phyloP scores from a whole-genome alignment of 2,329 filamentous ascomycete species.

The Dactylellina sp. region DNA sequence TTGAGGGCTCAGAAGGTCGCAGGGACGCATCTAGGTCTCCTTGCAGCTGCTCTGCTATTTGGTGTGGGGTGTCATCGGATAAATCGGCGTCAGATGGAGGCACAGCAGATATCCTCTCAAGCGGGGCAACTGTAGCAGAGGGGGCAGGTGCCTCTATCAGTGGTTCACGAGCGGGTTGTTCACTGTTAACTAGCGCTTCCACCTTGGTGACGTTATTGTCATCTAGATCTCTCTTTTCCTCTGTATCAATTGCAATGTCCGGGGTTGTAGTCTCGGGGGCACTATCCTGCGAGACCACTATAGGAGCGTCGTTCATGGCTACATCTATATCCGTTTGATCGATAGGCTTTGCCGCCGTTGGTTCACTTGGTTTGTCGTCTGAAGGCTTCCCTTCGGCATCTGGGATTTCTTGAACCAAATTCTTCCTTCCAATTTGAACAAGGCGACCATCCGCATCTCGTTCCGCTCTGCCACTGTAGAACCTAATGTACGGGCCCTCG shows the following conservation, averaged over 20 bases:
- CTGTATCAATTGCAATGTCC: neutral
- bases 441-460: conserved; percentile 77
- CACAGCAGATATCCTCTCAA: conserved; percentile 57
- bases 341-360: conserved; percentile 60
- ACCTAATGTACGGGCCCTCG: conserved; percentile 87
- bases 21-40: conserved; percentile 49
- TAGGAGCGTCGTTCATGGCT: conserved; percentile 37
- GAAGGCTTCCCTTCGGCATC: conserved; percentile 37
- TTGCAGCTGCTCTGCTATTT: conserved; percentile 48
- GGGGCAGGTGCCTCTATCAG: conserved; percentile 15
- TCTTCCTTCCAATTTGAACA: conserved; percentile 74
- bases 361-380: conserved; percentile 31
- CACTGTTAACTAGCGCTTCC: neutral
- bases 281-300: neutral
- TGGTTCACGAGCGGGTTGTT: conserved; percentile 16
- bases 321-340: conserved; percentile 56
- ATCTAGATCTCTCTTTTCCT: neutral
- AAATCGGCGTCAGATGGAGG: conserved; percentile 45
- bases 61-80: conserved; percentile 45
- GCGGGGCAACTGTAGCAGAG: conserved; percentile 29
- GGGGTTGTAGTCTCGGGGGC: neutral
- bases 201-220: neutral
- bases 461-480: conserved; percentile 90
- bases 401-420: conserved; percentile 57
- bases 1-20: conserved; percentile 19